Evolutionary conservation across 306 rosid species (phyloP).

Genomic region (Oemleria cerasiformis): DNA sequence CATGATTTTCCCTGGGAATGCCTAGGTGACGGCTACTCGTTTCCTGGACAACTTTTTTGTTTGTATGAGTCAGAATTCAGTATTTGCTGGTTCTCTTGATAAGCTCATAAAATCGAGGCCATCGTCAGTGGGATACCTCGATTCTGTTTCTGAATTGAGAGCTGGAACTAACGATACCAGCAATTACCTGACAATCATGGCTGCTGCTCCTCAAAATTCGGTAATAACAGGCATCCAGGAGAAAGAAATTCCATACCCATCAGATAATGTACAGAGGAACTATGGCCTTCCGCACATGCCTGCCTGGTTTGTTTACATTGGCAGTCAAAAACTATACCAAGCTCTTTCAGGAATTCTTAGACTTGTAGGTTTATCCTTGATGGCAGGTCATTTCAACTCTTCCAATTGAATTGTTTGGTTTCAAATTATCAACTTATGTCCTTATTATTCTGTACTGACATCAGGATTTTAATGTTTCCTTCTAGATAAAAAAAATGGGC

Average conservation of each 20-base stretch:
- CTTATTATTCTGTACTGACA: constrained; percentile 15
- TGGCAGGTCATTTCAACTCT: constrained; percentile 63
- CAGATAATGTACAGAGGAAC: constrained; percentile 31
- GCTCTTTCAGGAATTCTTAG: constrained; percentile 84
- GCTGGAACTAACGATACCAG: constrained; percentile 50
- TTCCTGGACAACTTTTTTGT: constrained; percentile 73
- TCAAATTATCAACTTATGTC: constrained; percentile 17
- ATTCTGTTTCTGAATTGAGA: constrained; percentile 76
- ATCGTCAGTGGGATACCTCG: constrained; percentile 72
- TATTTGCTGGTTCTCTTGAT: constrained; percentile 72
- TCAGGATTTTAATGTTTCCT: constrained; percentile 14
- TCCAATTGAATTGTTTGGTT: constrained; percentile 1
- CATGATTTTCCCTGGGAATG: constrained; percentile 18
- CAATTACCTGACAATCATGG: constrained; percentile 36
- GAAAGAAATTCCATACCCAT: constrained; percentile 31
- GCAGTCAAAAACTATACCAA: constrained; percentile 64
- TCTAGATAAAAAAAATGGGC: constrained; percentile 63
- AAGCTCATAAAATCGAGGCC: constrained; percentile 48
- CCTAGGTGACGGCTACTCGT: constrained; percentile 68
- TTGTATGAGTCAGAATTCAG: constrained; percentile 77
- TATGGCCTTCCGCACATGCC: constrained; percentile 87
- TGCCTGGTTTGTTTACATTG: constrained; percentile 80
- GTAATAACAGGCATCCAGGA: constrained; percentile 42
- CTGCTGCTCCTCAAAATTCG: constrained; percentile 41
- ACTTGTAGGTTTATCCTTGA: constrained; percentile 69